A percentile compares a stretch with the other conserved stretches of the same genome.
Evolutionary conservation across 371 early-diverging fungal genomes (phyloP).

Genomic region (Mucor velutinosus): DNA sequence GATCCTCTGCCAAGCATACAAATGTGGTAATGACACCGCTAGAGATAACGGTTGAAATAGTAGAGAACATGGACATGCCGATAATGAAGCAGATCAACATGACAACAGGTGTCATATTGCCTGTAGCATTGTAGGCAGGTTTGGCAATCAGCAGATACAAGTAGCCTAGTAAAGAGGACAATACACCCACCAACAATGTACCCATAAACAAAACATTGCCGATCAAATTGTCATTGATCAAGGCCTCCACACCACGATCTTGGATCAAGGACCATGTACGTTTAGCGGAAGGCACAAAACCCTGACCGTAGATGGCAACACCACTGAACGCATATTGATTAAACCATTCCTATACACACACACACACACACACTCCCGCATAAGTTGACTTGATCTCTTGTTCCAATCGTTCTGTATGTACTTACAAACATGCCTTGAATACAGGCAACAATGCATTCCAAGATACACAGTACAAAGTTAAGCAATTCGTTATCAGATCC

Average conservation of each 20-base stretch:
- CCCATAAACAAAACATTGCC: conserved; percentile 73
- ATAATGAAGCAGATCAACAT: conserved; percentile 65
- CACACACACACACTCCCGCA: too few species aligned
- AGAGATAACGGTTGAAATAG: conserved; percentile 71
- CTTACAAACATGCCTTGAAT: conserved; percentile 45
- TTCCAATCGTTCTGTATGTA: neutral
- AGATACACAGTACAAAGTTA: conserved; percentile 34
- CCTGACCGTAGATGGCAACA: conserved; percentile 93
- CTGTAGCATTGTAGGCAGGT: conserved; percentile 44
- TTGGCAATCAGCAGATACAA: conserved; percentile 44
- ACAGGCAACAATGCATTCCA: conserved; percentile 42
- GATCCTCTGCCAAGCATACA: conserved; percentile 86
- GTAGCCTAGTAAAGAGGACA: conserved; percentile 58
- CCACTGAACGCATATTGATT: conserved; percentile 90
- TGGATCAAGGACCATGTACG: conserved; percentile 87
- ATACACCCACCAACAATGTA: conserved; percentile 53
- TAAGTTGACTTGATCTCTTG: neutral
- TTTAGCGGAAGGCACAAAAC: conserved; percentile 80
- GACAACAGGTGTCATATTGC: conserved; percentile 45
- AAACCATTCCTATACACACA: conserved; percentile 73
- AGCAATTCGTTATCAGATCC: conserved; percentile 36
- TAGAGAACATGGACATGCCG: conserved; percentile 71
- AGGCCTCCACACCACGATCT: conserved; percentile 84
- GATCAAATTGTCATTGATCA: conserved; percentile 89
- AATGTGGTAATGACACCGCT: conserved; percentile 81